Conservation (phyloP, 768 basidiomycete genomes). For the Suillus fuscotomentosus region DNA sequence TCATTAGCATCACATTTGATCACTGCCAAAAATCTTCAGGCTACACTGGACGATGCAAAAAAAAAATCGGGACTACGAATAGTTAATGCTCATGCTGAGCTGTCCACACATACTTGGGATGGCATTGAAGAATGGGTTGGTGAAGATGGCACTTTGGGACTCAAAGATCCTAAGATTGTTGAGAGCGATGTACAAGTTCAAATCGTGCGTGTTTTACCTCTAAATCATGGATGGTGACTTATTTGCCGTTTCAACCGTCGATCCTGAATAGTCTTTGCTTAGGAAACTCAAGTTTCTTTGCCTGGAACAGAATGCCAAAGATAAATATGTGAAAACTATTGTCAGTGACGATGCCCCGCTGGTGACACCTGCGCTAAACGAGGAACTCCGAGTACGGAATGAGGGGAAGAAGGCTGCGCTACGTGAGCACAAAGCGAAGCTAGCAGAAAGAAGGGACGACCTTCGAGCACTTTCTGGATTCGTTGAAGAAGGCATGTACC, state of each 20-base stretch:
- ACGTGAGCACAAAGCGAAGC: constrained; percentile 59
- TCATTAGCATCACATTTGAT: neutral
- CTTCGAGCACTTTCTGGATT: constrained; percentile 61
- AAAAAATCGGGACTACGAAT: constrained; percentile 18
- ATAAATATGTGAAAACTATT: constrained; percentile 84
- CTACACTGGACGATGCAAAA: constrained; percentile 23
- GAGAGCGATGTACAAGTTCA: constrained; percentile 60
- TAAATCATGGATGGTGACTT: neutral
- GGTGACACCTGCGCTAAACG: constrained; percentile 79
- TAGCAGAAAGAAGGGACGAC: constrained; percentile 62
- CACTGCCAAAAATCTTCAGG: constrained; percentile 23
- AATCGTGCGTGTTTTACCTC: constrained; percentile 41
- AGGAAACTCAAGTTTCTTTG: constrained; percentile 88
- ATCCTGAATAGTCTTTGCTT: constrained; percentile 53
- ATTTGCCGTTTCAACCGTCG: constrained; percentile 1
- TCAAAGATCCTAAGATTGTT: constrained; percentile 55
- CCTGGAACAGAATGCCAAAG: constrained; percentile 87
- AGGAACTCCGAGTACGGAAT: constrained; percentile 56
- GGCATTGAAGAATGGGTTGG: constrained; percentile 25
- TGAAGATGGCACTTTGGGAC: constrained; percentile 20
- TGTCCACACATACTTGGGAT: constrained; percentile 28
- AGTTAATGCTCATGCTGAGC: constrained; percentile 17
- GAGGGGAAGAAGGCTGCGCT: constrained; percentile 69
- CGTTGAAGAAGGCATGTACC: constrained; percentile 62
- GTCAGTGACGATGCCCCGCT: constrained; percentile 84